These are phyloP conservation scores for Fusarium humuli DNA, from an alignment of 2,329 filamentous ascomycete species.

Conservation along the genomic window DNA sequence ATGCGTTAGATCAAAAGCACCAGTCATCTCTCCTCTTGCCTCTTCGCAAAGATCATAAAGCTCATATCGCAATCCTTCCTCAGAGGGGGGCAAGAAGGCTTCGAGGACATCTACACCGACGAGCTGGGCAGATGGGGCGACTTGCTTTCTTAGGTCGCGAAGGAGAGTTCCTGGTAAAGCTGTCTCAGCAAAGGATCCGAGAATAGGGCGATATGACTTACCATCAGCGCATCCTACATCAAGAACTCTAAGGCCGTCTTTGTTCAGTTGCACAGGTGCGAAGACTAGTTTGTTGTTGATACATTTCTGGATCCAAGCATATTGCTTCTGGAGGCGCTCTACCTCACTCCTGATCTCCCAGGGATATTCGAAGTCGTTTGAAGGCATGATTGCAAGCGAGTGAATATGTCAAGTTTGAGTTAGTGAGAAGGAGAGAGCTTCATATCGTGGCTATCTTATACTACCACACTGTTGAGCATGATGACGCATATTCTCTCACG, in stretches of 20 bases:
- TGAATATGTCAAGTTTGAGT: not conserved
- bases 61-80: slow-evolving; percentile 1
- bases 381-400: not conserved
- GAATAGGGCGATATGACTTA: accelerated
- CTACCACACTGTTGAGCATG: accelerated
- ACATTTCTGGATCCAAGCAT: slow-evolving; percentile 26
- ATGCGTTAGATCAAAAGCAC: slow-evolving; percentile 13
- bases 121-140: slow-evolving; percentile 21
- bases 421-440: not conserved
- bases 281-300: slow-evolving; percentile 17
- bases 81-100: slow-evolving; percentile 5
- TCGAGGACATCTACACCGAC: slow-evolving; percentile 26
- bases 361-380: slow-evolving; percentile 3
- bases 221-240: slow-evolving; percentile 32
- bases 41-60: slow-evolving; percentile 11
- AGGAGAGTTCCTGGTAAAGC: slow-evolving; percentile 5
- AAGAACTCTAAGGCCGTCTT: slow-evolving; percentile 2
- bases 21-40: not conserved
- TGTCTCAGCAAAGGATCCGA: accelerated
- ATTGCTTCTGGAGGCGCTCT: slow-evolving; percentile 25
- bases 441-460: not conserved
- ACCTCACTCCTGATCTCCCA: slow-evolving; percentile 5
- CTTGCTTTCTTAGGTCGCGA: slow-evolving; percentile 19
- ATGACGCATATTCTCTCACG: not conserved
- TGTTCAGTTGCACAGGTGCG: not conserved